Percentiles rank a stretch among this genome's conserved stretches.
Evolutionary conservation across 805 yeast genomes (phyloP).

Genomic region (Ogataea paraovalis): DNA sequence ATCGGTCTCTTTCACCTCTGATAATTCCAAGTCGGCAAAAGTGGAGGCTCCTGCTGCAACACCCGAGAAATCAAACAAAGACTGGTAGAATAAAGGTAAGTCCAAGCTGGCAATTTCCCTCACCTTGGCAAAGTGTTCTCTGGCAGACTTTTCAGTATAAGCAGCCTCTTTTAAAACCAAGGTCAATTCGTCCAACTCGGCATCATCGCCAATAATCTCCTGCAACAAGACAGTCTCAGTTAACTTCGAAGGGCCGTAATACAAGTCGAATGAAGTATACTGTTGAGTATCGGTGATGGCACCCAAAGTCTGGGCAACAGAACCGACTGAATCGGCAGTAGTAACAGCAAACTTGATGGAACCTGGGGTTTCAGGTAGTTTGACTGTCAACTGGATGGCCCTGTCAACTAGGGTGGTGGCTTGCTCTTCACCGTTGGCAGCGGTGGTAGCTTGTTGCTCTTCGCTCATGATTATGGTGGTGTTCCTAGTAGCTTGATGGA

Average conservation of each 20-base stretch:
- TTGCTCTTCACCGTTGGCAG: conserved; percentile 5
- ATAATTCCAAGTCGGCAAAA: conserved; percentile 39
- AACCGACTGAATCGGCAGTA: conserved; percentile 45
- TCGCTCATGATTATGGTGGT: conserved; percentile 12
- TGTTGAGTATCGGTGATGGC: conserved; percentile 54
- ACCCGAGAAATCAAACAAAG: conserved; percentile 35
- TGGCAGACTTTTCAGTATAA: conserved; percentile 57
- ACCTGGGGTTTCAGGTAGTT: conserved; percentile 25
- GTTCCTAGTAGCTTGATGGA: neutral
- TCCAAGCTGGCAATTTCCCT: conserved; percentile 59
- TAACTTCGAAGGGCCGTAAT: conserved; percentile 33
- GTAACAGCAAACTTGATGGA: conserved; percentile 25
- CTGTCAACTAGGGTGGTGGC: conserved; percentile 11
- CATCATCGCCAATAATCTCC: conserved; percentile 26
- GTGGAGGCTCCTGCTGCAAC: conserved; percentile 48
- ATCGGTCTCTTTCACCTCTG: conserved; percentile 17
- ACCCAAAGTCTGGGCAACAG: conserved; percentile 55
- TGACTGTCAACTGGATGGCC: conserved; percentile 22
- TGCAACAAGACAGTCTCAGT: conserved; percentile 14
- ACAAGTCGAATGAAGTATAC: conserved; percentile 56
- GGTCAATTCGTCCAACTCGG: conserved; percentile 25
- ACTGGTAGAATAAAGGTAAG: conserved; percentile 40
- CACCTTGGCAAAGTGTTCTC: conserved; percentile 58
- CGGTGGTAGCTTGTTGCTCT: conserved; percentile 1
- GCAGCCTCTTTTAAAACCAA: conserved; percentile 49